phyloP scores from a whole-genome alignment of 2,329 filamentous ascomycete species.

The Fusarium oxysporum region DNA sequence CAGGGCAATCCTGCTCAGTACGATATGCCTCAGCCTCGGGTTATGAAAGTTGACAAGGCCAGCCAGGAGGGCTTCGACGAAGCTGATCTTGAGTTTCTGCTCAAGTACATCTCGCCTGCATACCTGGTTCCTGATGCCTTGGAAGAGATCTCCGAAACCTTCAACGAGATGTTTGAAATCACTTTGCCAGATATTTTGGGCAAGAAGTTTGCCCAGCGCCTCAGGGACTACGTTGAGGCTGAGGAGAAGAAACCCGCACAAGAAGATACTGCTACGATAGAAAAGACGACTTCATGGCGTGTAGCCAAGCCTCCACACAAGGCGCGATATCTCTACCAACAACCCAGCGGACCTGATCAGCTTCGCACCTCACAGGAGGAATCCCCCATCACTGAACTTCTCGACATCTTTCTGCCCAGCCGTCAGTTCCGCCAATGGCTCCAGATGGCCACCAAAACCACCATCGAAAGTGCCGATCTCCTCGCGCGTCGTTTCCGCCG shows the following conservation, averaged over 20 bases:
- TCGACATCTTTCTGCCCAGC: constrained; percentile 86
- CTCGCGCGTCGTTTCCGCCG: constrained; percentile 88
- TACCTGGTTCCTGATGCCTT: constrained; percentile 94
- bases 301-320: constrained; percentile 93
- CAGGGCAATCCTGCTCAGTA: constrained; percentile 92
- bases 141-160: constrained; percentile 82
- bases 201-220: constrained; percentile 77
- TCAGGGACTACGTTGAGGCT: constrained; percentile 77
- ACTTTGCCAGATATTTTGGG: constrained; percentile 83
- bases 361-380: constrained; percentile 54
- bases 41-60: constrained; percentile 59
- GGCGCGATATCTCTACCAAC: constrained; percentile 88
- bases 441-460: constrained; percentile 80
- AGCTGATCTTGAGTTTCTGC: constrained; percentile 86
- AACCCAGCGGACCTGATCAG: constrained; percentile 59
- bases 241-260: constrained; percentile 66
- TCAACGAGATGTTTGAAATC: constrained; percentile 85
- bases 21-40: constrained; percentile 78
- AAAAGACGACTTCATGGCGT: constrained; percentile 72
- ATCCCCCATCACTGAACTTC: constrained; percentile 78
- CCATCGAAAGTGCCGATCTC: constrained; percentile 78
- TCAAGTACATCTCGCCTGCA: constrained; percentile 89
- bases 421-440: constrained; percentile 91
- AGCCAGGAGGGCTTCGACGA: constrained; percentile 74
- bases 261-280: constrained; percentile 65